These are phyloP conservation scores for Penicillium sp. DNA, from an alignment of 2,329 filamentous ascomycete species.

Conservation along the genomic window DNA sequence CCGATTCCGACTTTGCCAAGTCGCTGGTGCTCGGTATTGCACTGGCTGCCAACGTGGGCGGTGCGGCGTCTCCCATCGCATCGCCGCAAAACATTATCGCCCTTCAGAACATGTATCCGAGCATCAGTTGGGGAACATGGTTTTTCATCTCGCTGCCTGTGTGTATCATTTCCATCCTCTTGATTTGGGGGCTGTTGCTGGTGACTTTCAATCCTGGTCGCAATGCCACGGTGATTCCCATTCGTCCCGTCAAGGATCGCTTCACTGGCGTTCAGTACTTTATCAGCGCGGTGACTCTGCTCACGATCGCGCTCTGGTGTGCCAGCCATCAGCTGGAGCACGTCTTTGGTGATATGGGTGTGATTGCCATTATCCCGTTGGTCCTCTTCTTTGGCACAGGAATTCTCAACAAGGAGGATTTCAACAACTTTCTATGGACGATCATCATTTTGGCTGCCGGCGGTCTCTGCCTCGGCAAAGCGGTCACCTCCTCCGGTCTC, in stretches of 20 bases:
- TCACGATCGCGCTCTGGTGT: constrained; percentile 89
- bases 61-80: constrained; percentile 92
- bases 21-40: constrained; percentile 93
- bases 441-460: constrained; percentile 98
- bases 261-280: constrained; percentile 92
- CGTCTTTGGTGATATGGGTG: constrained; percentile 95
- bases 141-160: constrained; percentile 95
- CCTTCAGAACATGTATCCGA: constrained; percentile 87
- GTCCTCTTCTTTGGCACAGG: constrained; percentile 95
- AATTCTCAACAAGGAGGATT: constrained; percentile 96
- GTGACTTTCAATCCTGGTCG: constrained; percentile 77
- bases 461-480: constrained; percentile 84
- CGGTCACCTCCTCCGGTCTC: constrained; percentile 86
- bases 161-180: constrained; percentile 75
- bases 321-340: constrained; percentile 80
- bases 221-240: constrained; percentile 84
- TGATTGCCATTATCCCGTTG: constrained; percentile 92
- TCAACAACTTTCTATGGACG: constrained; percentile 99
- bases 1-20: constrained; percentile 89
- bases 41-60: constrained; percentile 89
- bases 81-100: constrained; percentile 97
- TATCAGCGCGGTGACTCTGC: constrained; percentile 73
- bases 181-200: constrained; percentile 85
- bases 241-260: constrained; percentile 79
- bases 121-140: constrained; percentile 91